These are phyloP conservation scores for Candida tibetensis DNA, from an alignment of 805 yeast genomes.

Conservation along the genomic window DNA sequence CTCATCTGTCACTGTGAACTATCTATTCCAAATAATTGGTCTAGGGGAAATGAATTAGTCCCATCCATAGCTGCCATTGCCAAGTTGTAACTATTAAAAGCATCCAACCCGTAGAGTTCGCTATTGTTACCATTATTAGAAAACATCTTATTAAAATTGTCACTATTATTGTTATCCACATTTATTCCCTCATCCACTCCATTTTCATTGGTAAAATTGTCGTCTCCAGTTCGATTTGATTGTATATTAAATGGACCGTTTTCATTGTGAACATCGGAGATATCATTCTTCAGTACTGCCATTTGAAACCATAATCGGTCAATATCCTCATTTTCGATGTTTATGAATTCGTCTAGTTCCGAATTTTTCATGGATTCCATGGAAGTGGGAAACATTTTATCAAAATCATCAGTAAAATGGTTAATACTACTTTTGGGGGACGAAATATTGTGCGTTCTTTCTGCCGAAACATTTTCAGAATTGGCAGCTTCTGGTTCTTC, in stretches of 20 bases:
- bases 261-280: background rate
- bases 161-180: background rate
- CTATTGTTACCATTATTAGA: too few species aligned
- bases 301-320: slow-evolving; percentile 38
- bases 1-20: slow-evolving; percentile 1
- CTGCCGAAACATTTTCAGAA: too few species aligned
- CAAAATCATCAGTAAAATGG: too few species aligned
- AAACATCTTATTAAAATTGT: slow-evolving; percentile 1
- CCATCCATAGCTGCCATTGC: slow-evolving; percentile 5
- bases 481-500: too few species aligned
- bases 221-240: too few species aligned
- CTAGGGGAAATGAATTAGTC: slow-evolving; percentile 6
- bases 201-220: too few species aligned
- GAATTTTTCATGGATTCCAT: slow-evolving; percentile 7
- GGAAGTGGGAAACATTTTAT: slow-evolving; percentile 3
- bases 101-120: too few species aligned
- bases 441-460: too few species aligned
- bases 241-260: too few species aligned
- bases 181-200: too few species aligned
- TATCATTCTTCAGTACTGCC: slow-evolving; percentile 21
- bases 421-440: too few species aligned
- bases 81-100: too few species aligned
- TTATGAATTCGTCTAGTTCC: slow-evolving; percentile 14
- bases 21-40: slow-evolving; percentile 6
- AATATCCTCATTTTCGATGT: slow-evolving; percentile 27